Evolutionary conservation across 2,329 filamentous ascomycete species (phyloP).

Genomic region (Aspergillus quadrilineatus): DNA sequence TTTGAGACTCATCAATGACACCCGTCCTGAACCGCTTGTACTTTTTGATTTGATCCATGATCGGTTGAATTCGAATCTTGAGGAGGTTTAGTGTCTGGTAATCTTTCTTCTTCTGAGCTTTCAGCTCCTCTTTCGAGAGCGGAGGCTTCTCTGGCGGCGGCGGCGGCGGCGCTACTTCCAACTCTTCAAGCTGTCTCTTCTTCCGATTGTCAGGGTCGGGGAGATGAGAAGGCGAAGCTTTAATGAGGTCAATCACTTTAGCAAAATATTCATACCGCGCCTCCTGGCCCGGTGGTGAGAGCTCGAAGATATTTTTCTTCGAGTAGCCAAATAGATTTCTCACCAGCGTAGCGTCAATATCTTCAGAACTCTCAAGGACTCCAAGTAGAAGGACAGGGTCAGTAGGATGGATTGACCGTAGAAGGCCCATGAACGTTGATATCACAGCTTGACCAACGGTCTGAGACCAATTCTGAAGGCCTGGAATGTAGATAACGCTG

Average conservation of each 20-base stretch:
- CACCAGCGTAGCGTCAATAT: conserved; percentile 64
- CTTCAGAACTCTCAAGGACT: conserved; percentile 70
- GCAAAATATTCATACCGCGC: conserved; percentile 77
- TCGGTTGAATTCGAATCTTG: conserved; percentile 85
- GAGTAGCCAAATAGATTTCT: conserved; percentile 84
- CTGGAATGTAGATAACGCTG: conserved; percentile 90
- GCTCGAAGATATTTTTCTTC: conserved; percentile 69
- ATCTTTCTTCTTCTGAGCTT: conserved; percentile 77
- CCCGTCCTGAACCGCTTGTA: conserved; percentile 86
- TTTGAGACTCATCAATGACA: conserved; percentile 70
- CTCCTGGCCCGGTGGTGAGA: conserved; percentile 63
- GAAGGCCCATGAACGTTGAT: conserved; percentile 77
- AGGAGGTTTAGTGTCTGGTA: conserved; percentile 79
- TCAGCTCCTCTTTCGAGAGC: conserved; percentile 76
- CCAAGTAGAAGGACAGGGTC: conserved; percentile 86
- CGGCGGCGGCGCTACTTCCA: conserved; percentile 72
- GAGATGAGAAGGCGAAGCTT: conserved; percentile 78
- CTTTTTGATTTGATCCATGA: conserved; percentile 97
- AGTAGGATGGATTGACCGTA: conserved; percentile 80
- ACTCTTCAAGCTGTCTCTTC: conserved; percentile 74
- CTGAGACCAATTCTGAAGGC: conserved; percentile 82
- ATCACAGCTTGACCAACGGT: conserved; percentile 65
- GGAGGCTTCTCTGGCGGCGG: conserved; percentile 61
- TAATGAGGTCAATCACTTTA: conserved; percentile 71
- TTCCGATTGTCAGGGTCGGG: conserved; percentile 84